These are phyloP conservation scores for Sclerotinia minor DNA, from an alignment of 2,329 filamentous ascomycete species.

Conservation along the genomic window DNA sequence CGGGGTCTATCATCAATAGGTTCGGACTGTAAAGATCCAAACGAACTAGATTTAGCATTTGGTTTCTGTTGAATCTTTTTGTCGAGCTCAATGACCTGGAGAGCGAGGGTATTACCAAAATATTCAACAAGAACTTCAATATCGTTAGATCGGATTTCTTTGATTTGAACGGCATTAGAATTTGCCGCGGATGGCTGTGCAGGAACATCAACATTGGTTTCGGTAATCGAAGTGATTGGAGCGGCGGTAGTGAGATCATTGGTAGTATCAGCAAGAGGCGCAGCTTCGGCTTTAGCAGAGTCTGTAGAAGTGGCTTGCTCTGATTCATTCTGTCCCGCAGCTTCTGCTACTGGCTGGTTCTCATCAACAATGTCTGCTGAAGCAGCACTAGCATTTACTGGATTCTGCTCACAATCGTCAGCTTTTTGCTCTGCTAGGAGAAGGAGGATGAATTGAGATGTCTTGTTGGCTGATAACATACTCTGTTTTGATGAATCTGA, in stretches of 20 bases:
- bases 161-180: conserved; percentile 22
- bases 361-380: conserved; percentile 5
- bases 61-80: conserved; percentile 54
- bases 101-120: conserved; percentile 53
- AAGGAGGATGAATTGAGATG: not conserved
- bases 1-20: conserved; percentile 60
- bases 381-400: not conserved
- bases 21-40: conserved; percentile 54
- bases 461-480: not conserved
- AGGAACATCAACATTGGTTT: conserved; percentile 4
- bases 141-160: conserved; percentile 48
- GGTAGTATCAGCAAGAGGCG: not conserved
- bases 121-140: conserved; percentile 45
- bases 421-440: not conserved
- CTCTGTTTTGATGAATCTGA: conserved; percentile 10
- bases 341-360: conserved; percentile 12
- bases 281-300: not conserved
- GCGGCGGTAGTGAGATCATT: not conserved
- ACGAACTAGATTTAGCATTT: conserved; percentile 55
- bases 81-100: conserved; percentile 56
- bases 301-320: not conserved
- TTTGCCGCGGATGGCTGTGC: not conserved
- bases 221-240: not conserved
- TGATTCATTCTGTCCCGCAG: not conserved
- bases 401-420: conserved; percentile 9